A percentile compares a stretch with the other conserved stretches of the same genome.
These are phyloP conservation scores for Cordyceps farinosa DNA, from an alignment of 2,329 filamentous ascomycete genomes.

Conservation along the genomic window DNA sequence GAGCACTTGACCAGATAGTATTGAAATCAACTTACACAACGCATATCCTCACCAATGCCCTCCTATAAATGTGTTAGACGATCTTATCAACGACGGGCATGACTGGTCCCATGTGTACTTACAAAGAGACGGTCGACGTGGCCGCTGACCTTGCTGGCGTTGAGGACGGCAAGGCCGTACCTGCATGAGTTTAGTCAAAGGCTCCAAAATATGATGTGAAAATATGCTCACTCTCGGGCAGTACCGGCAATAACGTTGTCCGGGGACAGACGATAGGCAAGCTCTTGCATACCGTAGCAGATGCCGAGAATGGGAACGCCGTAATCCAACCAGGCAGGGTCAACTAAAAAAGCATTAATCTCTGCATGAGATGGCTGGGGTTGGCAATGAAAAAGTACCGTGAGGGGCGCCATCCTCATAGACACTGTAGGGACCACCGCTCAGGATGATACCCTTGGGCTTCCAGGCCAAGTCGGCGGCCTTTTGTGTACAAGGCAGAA, in stretches of 20 bases:
- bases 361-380: slow-evolving; percentile 21
- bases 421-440: slow-evolving; percentile 61
- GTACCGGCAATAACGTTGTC: slow-evolving; percentile 51
- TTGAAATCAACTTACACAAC: neutral
- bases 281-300: slow-evolving; percentile 48
- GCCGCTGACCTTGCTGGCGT: slow-evolving; percentile 52
- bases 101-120: neutral
- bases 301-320: slow-evolving; percentile 54
- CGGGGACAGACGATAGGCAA: slow-evolving; percentile 63
- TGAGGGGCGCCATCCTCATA: slow-evolving; percentile 71
- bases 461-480: slow-evolving; percentile 71
- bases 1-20: neutral
- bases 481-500: slow-evolving; percentile 85
- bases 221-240: slow-evolving; percentile 11
- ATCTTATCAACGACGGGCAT: no score
- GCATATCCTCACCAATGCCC: slow-evolving; percentile 5
- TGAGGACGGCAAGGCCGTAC: slow-evolving; percentile 68
- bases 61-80: neutral
- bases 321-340: slow-evolving; percentile 76
- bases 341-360: slow-evolving; percentile 51
- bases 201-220: fast-evolving
- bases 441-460: slow-evolving; percentile 74
- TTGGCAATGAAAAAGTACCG: neutral
- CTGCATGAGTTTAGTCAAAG: slow-evolving; percentile 30
- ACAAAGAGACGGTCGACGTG: slow-evolving; percentile 75